Conservation (phyloP, 305 asterid species). For the Fraxinus sp. region DNA sequence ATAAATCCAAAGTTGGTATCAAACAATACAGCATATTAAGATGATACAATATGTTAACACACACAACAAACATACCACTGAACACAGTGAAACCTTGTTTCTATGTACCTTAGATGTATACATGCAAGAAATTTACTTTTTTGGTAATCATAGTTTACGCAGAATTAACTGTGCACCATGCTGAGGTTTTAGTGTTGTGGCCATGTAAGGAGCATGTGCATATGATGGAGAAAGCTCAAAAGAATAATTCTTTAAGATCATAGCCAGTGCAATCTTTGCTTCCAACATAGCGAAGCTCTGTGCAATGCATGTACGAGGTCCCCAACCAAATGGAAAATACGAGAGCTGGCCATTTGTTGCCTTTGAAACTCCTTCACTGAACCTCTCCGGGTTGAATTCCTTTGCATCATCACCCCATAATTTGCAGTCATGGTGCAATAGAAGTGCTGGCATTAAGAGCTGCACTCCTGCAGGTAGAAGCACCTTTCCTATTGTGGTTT, state of each 20-base stretch:
- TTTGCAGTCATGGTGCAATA: slow-evolving; percentile 34
- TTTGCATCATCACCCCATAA: slow-evolving; percentile 54
- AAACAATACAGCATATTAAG: background rate
- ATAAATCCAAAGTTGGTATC: background rate
- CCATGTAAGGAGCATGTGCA: slow-evolving; percentile 30
- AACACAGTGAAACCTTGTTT: background rate
- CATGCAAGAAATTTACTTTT: background rate
- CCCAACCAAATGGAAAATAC: slow-evolving; percentile 49
- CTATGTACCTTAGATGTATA: background rate
- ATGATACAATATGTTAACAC: background rate
- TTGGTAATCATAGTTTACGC: background rate
- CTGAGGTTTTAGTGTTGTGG: slow-evolving; percentile 37
- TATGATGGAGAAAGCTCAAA: slow-evolving; percentile 47
- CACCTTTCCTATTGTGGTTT: slow-evolving; percentile 27
- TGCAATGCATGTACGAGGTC: slow-evolving; percentile 53
- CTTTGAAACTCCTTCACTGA: slow-evolving; percentile 43
- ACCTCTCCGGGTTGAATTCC: slow-evolving; percentile 49
- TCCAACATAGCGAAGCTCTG: slow-evolving; percentile 46
- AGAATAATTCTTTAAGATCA: slow-evolving; percentile 42
- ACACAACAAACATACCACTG: background rate
- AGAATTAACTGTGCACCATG: slow-evolving; percentile 35
- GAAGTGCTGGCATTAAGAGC: slow-evolving; percentile 31
- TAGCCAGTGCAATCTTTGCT: slow-evolving; percentile 40
- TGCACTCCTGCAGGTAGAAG: slow-evolving; percentile 33
- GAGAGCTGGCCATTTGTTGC: slow-evolving; percentile 35